These are phyloP conservation scores for Colletotrichum neosansevieriae DNA, from an alignment of 2,329 filamentous ascomycete genomes.

Conservation along the genomic window DNA sequence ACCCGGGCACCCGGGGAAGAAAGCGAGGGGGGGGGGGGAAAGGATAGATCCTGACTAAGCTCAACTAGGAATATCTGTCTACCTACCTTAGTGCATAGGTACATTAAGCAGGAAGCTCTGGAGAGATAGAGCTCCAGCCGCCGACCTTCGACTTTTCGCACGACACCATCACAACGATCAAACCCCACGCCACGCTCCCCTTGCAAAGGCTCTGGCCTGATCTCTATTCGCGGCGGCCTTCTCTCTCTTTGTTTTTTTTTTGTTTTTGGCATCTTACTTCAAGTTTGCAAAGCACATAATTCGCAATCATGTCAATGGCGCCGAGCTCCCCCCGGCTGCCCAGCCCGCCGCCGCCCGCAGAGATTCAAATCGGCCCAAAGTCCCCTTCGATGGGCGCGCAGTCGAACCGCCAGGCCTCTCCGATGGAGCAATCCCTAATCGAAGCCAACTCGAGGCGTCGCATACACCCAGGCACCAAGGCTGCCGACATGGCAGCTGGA, in stretches of 20 bases:
- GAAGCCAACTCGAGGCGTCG: slow-evolving; percentile 83
- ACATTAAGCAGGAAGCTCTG: slow-evolving; percentile 27
- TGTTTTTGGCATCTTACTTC: background rate
- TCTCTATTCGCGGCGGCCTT: background rate
- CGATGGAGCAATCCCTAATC: slow-evolving; percentile 72
- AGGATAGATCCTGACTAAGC: slow-evolving; percentile 35
- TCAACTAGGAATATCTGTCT: background rate
- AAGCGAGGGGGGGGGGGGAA: background rate
- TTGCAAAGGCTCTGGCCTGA: background rate
- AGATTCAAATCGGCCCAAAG: slow-evolving; percentile 88
- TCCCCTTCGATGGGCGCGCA: slow-evolving; percentile 74
- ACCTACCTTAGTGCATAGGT: background rate
- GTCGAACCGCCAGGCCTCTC: slow-evolving; percentile 68
- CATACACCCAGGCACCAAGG: slow-evolving; percentile 91
- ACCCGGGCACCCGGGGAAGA: background rate
- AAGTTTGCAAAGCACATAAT: background rate
- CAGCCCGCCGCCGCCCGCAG: slow-evolving; percentile 92
- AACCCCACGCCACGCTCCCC: slow-evolving; percentile 4
- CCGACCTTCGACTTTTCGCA: slow-evolving; percentile 35
- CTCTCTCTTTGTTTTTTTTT: background rate
- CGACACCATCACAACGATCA: slow-evolving; percentile 10
- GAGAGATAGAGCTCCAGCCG: slow-evolving; percentile 32
- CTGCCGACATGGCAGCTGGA: slow-evolving; percentile 92
- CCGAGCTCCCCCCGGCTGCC: slow-evolving; percentile 92
- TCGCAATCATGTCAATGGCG: slow-evolving; percentile 64